Percentiles rank a stretch among this genome's conserved stretches.
Evolutionary conservation across 2,329 filamentous ascomycete species (phyloP).

Genomic region (Elsinoe perseae): DNA sequence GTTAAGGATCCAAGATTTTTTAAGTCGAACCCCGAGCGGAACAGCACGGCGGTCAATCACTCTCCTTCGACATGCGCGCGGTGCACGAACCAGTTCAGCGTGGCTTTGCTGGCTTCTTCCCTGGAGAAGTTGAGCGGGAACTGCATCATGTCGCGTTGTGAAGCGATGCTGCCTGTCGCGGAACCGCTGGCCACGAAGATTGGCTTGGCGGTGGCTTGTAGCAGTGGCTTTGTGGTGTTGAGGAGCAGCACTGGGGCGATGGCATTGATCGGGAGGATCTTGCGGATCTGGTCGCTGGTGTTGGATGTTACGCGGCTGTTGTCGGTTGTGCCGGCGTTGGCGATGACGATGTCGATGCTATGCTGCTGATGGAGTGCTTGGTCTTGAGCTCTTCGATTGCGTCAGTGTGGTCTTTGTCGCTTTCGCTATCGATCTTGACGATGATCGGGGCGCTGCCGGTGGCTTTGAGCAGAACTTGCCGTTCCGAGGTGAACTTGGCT

Average conservation of each 20-base stretch:
- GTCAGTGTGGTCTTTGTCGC: constrained; percentile 3
- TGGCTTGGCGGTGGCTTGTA: constrained; percentile 29
- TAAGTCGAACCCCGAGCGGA: constrained; percentile 34
- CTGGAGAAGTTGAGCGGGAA: constrained; percentile 28
- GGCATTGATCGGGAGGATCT: neutral
- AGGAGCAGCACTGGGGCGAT: neutral
- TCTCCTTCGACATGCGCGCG: constrained; percentile 34
- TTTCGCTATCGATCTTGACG: constrained; percentile 18
- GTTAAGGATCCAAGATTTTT: constrained; percentile 40
- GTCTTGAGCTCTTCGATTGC: constrained; percentile 23
- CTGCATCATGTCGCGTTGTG: constrained; percentile 16
- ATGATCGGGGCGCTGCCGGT: constrained; percentile 16
- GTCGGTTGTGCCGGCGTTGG: constrained; percentile 16
- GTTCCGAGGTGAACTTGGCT: neutral
- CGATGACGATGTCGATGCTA: constrained; percentile 22
- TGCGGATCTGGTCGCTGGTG: constrained; percentile 8
- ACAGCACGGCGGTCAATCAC: constrained; percentile 22
- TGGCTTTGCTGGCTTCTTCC: constrained; percentile 42
- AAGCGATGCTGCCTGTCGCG: constrained; percentile 21
- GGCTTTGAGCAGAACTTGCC: constrained; percentile 8
- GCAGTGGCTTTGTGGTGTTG: constrained; percentile 32
- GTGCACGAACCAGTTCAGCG: constrained; percentile 32
- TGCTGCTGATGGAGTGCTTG: constrained; percentile 22
- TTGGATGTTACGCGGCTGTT: neutral
- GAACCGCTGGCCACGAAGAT: constrained; percentile 35